Evolutionary conservation across 805 yeast genomes (phyloP), one percentile per base, ranked within the genome.

Genomic region (Wickerhamiella sorbophila): DNA sequence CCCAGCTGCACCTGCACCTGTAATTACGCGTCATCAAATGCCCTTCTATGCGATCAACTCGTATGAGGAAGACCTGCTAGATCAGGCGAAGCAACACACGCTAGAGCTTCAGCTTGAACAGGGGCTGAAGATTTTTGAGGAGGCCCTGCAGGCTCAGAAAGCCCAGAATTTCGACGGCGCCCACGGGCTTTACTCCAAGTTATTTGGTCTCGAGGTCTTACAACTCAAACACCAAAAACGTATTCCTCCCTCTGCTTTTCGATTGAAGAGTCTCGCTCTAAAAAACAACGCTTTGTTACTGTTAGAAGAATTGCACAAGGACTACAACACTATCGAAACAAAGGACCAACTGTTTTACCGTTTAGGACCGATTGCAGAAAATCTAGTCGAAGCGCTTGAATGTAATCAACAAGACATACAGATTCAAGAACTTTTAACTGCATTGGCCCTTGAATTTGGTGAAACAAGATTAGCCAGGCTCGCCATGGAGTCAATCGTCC

Each of bases 101-200:
- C 66, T 95, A 38, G 99, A 91, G 56, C 65, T 88, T 19, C 96
- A 88, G 61, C 70, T 77, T 17, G 97, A 91, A 58, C 82, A 81
- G 54, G 91, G 94, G 3, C 79, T 80, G 57, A 75, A 74, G 49
- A 61, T 77, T 10, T 85, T 80, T 55, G 84, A 84, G 51, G 60
- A 61, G 17, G 95, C 95, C 0, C 63, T 91, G 35, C 58, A 61
- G 8, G 62, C 62, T 8, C 88, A 91, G 49, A 74, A 76, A 47
- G 57, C 62, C 1, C 60, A 62, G 2, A 54, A 71, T 2, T 70
- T 66, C 45, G 59, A 58, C 0, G 66, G 62, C 3, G 79, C 96
- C 0, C 67, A 68, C 33, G 50, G 51, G 0, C 59, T 65, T 15
- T 91, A 85, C 56, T 70, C 71, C 19, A 71, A 70, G 22, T 58